Evolutionary conservation across 2,329 filamentous ascomycete genomes (phyloP).

Genomic region (Venturia pyrina): DNA sequence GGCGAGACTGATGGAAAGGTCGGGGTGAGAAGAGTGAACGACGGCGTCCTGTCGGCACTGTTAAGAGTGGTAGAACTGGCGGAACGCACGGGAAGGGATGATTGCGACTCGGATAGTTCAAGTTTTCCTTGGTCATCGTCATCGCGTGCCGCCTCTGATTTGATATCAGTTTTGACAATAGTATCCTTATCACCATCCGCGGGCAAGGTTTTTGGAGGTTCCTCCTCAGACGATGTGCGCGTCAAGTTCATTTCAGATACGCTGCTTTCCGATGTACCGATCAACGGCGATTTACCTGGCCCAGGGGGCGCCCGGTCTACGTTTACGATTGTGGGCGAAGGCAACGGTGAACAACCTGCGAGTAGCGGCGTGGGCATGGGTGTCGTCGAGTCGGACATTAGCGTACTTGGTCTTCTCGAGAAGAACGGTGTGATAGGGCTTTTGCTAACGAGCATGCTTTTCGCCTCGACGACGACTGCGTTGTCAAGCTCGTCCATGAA

Average conservation of each 20-base stretch:
- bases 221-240: neutral
- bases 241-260: neutral
- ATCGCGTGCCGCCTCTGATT: neutral
- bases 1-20: neutral
- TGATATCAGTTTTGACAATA: neutral
- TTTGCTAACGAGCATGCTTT: conserved; percentile 66
- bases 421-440: conserved; percentile 67
- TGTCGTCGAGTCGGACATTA: neutral
- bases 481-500: conserved; percentile 78
- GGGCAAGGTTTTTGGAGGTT: too few species aligned
- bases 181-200: neutral
- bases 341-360: neutral
- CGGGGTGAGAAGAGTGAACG: neutral
- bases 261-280: neutral
- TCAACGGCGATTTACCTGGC: neutral
- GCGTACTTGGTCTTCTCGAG: conserved; percentile 14
- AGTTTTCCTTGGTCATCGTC: neutral
- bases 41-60: neutral
- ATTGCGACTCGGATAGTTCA: neutral
- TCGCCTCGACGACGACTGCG: conserved; percentile 75
- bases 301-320: neutral
- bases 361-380: neutral
- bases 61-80: neutral
- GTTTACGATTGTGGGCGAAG: neutral
- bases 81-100: neutral